Evolutionary conservation across 2,329 filamentous ascomycete genomes (phyloP), one percentile per base, ranked within the genome.

Genomic region (Colletotrichum sp.): DNA sequence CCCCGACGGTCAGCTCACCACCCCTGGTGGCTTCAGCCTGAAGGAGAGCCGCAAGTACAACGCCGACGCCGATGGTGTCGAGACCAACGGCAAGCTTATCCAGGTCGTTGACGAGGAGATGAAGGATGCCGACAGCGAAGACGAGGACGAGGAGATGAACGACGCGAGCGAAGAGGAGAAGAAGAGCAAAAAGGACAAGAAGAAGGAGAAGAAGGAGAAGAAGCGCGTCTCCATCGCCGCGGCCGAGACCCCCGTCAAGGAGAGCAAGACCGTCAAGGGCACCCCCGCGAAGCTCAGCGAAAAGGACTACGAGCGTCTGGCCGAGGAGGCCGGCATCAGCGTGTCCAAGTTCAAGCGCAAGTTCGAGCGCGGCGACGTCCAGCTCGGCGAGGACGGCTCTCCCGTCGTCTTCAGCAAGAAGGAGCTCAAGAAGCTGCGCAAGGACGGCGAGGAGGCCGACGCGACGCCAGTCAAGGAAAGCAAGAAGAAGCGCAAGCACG

Each of bases 21-120:
- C 90, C 34, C 91, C 93, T 73, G 92, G 93, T 80, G 98, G 98
- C 86, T 98, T 95, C 90, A 94, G 96, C 78, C 90, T 99, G 82
- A 98, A 98, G 87, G 95, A 98, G 85, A 94, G 94, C 13, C 92
- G 95, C 83, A 97, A 96, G 86, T 99, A 99, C 90, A 99, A 99
- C 85, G 90, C 92, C 65, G 96, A 99, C 83, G 97, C 95, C 70
- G 97, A 99, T 85, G 96, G 96, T 78, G 88, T 98, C 67, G 89
- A 87, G 32, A 82, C 83, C 79, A 85, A 86, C 65, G 82, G 81
- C 71, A 82, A 76, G 13, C 84, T 89, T 58, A 87, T 89, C 67
- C 87, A 91, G 78, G 89, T 90, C 73, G 86, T 89, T 30, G 83
- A 83, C 30, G 84, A 84, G 28, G 84, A 86, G 67, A 83, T 84